Conservation (phyloP, 768 basidiomycete species). For the Panaeolus papilionaceus region DNA sequence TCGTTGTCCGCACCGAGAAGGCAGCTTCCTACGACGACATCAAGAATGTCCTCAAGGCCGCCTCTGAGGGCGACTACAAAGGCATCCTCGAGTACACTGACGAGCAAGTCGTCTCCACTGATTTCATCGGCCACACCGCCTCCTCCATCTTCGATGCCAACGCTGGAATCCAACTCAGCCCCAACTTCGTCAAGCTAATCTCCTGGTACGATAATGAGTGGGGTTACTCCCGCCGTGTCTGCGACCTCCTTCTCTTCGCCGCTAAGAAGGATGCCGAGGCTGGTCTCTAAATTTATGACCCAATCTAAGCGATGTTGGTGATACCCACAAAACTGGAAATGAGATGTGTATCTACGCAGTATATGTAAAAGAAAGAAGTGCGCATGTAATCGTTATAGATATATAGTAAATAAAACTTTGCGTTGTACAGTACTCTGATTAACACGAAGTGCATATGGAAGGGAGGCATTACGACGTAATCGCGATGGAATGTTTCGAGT, state of each 20-base stretch:
- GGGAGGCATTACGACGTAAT: too few species aligned
- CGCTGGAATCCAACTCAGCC: conserved; percentile 92
- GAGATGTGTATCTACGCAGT: conserved; percentile 1
- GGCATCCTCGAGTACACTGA: conserved; percentile 92
- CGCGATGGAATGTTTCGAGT: too few species aligned
- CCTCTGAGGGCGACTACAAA: conserved; percentile 71
- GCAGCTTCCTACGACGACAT: conserved; percentile 86
- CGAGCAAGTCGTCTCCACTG: conserved; percentile 91
- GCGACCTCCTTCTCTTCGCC: conserved; percentile 84
- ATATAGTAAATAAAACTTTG: conserved; percentile 17
- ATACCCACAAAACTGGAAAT: conserved; percentile 4
- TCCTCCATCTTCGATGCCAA: conserved; percentile 94
- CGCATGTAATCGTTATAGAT: conserved; percentile 25
- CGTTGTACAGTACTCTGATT: conserved; percentile 10
- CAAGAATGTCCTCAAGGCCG: conserved; percentile 84
- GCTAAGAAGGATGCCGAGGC: conserved; percentile 71
- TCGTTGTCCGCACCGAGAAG: conserved; percentile 93
- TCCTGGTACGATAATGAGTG: conserved; percentile 96
- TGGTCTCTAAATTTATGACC: conserved; percentile 29
- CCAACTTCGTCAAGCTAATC: conserved; percentile 95
- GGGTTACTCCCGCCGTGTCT: conserved; percentile 93
- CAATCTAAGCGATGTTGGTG: not conserved
- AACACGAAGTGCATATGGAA: not conserved
- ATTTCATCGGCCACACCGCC: conserved; percentile 80
- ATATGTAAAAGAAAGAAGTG: conserved; percentile 16